These are phyloP conservation scores for Lycium ferocissimum DNA, from an alignment of 257 asterid genomes.

Conservation along the genomic window DNA sequence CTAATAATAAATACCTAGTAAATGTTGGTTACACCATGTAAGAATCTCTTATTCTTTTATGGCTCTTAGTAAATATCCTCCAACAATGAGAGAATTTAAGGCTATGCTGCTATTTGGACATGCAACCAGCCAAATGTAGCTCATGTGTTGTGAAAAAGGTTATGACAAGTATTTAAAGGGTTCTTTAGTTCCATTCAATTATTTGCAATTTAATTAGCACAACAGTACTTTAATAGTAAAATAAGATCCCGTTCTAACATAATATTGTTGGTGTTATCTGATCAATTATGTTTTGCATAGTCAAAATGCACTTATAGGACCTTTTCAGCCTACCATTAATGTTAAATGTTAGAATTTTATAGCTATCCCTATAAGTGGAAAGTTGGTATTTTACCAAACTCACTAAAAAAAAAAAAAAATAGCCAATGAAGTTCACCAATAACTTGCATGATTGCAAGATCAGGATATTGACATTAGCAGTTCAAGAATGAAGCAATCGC, in stretches of 20 bases:
- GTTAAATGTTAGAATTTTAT: neutral
- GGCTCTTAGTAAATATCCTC: neutral
- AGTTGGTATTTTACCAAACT: slow-evolving; percentile 25
- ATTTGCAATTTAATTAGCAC: neutral
- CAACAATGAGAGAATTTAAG: neutral
- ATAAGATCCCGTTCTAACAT: neutral
- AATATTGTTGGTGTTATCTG: neutral
- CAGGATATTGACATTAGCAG: neutral
- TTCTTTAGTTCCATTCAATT: neutral
- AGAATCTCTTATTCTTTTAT: neutral
- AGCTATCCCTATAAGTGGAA: slow-evolving; percentile 19
- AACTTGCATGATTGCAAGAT: slow-evolving; percentile 4
- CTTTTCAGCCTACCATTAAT: slow-evolving; percentile 14
- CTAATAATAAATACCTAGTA: too few species aligned
- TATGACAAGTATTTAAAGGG: neutral
- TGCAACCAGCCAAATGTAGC: slow-evolving; percentile 42
- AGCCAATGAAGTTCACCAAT: slow-evolving; percentile 1
- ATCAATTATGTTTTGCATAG: neutral
- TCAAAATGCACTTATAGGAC: slow-evolving; percentile 21
- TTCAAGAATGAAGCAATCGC: neutral
- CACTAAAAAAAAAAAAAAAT: neutral
- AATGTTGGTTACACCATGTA: too few species aligned
- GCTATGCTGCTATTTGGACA: neutral
- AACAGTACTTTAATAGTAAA: neutral
- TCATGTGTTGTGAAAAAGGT: slow-evolving; percentile 23